Conservation (phyloP, 2,329 filamentous ascomycete species). For the Sporothrix euskadiensis region DNA sequence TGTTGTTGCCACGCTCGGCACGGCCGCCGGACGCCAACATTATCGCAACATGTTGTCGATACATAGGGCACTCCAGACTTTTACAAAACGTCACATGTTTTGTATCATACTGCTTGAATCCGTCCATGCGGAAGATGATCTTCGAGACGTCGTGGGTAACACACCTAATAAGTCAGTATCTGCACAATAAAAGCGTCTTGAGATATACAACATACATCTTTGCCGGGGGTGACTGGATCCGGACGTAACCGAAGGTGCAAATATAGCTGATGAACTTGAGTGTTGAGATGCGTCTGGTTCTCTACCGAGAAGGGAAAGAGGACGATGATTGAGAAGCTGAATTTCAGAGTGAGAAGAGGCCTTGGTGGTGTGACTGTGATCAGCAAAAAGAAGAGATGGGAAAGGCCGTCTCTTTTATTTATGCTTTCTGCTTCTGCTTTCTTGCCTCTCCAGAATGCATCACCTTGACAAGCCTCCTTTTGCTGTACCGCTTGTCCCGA, state of each 20-base stretch:
- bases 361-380: not conserved
- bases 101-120: not conserved
- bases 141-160: not conserved
- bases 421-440: too few species aligned
- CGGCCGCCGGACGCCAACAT: not conserved
- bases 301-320: not conserved
- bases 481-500: too few species aligned
- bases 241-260: not conserved
- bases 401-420: not conserved
- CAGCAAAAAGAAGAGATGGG: not conserved
- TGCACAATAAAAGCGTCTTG: not conserved
- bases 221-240: not conserved
- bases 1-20: not conserved
- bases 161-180: not conserved
- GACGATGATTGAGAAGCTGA: not conserved
- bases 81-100: not conserved
- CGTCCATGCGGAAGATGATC: not conserved
- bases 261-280: not conserved
- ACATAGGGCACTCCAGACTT: not conserved
- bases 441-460: too few species aligned
- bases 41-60: not conserved
- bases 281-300: not conserved
- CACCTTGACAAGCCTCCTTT: too few species aligned
- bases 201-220: not conserved
- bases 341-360: not conserved